These are phyloP conservation scores for Letharia columbiana DNA, from an alignment of 495 filamentous ascomycete species.

Conservation along the genomic window DNA sequence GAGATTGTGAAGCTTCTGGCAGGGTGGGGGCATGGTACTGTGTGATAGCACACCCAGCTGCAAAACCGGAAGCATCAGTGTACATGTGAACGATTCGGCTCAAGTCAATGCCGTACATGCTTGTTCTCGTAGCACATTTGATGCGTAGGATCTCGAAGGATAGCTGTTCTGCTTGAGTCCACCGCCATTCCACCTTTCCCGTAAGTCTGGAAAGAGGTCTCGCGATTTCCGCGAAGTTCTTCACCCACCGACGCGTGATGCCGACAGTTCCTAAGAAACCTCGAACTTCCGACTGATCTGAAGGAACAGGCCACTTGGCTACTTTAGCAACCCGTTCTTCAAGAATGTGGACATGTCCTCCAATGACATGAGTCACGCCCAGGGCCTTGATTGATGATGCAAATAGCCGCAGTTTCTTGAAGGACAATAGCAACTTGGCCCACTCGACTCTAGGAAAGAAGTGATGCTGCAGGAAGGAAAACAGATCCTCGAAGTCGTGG, in stretches of 20 bases:
- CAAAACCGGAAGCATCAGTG: constrained; percentile 10
- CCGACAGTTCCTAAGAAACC: background rate
- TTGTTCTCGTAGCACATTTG: background rate
- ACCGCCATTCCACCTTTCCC: constrained; percentile 2
- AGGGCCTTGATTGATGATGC: background rate
- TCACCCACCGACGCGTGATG: constrained; percentile 6
- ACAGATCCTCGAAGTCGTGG: background rate
- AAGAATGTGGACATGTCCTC: background rate
- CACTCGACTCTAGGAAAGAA: constrained; percentile 12
- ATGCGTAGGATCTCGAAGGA: constrained; percentile 15
- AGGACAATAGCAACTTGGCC: background rate
- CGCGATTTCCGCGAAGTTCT: constrained; percentile 9
- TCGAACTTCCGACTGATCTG: background rate
- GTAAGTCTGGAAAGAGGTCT: background rate
- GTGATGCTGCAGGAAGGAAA: background rate
- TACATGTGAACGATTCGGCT: background rate
- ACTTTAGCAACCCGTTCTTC: constrained; percentile 1
- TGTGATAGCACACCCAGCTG: background rate
- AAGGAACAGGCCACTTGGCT: too few species aligned
- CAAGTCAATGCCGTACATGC: constrained; percentile 5
- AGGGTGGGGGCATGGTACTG: background rate
- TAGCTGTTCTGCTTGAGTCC: background rate
- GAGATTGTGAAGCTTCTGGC: background rate
- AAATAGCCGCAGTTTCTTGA: constrained; percentile 16
- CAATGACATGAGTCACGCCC: background rate